phyloP scores from a whole-genome alignment of 2,329 filamentous ascomycete genomes.

The Corniculantispora saksenae region DNA sequence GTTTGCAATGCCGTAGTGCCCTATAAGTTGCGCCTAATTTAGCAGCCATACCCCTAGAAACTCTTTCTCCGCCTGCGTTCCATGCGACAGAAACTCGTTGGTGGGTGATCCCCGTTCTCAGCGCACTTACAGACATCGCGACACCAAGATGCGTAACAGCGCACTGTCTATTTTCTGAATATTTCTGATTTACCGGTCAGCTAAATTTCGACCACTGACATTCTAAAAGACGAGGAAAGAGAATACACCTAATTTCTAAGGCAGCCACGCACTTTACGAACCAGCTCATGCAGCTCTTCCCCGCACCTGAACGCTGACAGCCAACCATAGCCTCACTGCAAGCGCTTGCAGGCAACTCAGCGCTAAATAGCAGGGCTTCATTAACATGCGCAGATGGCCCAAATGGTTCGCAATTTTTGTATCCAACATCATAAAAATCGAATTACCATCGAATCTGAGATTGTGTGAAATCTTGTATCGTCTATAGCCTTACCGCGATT shows the following conservation, averaged over 20 bases:
- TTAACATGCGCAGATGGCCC: not conserved
- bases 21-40: not conserved
- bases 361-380: not conserved
- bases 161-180: not conserved
- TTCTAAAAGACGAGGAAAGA: not conserved
- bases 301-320: not conserved
- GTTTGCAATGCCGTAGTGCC: not conserved
- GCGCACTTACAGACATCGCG: not conserved
- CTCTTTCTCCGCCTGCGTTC: not conserved
- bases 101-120: not conserved
- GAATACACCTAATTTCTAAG: not conserved
- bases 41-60: not conserved
- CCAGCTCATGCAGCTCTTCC: not conserved
- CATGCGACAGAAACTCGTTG: too few species aligned
- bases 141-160: not conserved
- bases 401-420: not conserved
- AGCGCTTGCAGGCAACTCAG: not conserved
- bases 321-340: not conserved
- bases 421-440: not conserved
- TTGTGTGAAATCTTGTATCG: not conserved
- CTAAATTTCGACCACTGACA: not conserved
- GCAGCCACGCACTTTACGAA: not conserved
- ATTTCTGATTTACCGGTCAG: not conserved
- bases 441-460: not conserved
- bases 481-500: not conserved